A percentile compares a stretch with the other conserved stretches of the same genome.
These are phyloP conservation scores for Xanthoparmelia taractica DNA, from an alignment of 495 filamentous ascomycete genomes.

Conservation along the genomic window DNA sequence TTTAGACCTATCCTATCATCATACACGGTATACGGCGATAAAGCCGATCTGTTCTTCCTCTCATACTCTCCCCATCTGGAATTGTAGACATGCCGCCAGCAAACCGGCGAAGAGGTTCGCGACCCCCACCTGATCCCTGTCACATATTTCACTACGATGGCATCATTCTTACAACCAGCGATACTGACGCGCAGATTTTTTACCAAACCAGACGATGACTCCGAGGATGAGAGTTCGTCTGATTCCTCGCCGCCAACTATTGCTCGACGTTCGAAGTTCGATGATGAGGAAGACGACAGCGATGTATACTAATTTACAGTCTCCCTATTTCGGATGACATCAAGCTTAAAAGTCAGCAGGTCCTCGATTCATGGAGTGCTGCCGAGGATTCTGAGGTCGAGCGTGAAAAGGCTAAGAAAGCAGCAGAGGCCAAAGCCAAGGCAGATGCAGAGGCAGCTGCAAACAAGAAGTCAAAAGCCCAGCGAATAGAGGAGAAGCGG, in stretches of 20 bases:
- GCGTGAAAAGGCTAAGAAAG: conserved; percentile 86
- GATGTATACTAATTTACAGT: conserved; percentile 52
- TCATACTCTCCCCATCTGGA: not conserved
- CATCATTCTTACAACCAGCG: not conserved
- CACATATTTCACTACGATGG: not conserved
- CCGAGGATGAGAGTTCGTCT: conserved; percentile 51
- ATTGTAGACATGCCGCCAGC: conserved; percentile 8
- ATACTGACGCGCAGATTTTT: conserved; percentile 4
- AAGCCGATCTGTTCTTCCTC: no score
- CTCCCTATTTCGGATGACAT: conserved; percentile 14
- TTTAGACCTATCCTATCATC: not conserved
- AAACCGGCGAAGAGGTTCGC: conserved; percentile 9
- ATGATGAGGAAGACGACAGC: conserved; percentile 86
- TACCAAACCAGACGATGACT: conserved; percentile 54
- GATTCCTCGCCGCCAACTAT: conserved; percentile 55
- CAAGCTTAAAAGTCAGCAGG: conserved; percentile 40
- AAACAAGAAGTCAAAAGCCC: conserved; percentile 80
- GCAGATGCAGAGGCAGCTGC: conserved; percentile 86
- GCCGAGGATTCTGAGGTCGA: conserved; percentile 96
- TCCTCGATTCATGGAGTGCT: conserved; percentile 94
- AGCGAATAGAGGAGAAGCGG: conserved; percentile 77
- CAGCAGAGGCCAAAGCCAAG: conserved; percentile 77
- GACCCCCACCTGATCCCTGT: not conserved
- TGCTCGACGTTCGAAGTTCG: conserved; percentile 64
- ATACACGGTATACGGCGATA: not conserved